A percentile compares a stretch with the other conserved stretches of the same genome.
phyloP scores from a whole-genome alignment of 176 grass and related monocot genomes.

The Avena sativa region DNA sequence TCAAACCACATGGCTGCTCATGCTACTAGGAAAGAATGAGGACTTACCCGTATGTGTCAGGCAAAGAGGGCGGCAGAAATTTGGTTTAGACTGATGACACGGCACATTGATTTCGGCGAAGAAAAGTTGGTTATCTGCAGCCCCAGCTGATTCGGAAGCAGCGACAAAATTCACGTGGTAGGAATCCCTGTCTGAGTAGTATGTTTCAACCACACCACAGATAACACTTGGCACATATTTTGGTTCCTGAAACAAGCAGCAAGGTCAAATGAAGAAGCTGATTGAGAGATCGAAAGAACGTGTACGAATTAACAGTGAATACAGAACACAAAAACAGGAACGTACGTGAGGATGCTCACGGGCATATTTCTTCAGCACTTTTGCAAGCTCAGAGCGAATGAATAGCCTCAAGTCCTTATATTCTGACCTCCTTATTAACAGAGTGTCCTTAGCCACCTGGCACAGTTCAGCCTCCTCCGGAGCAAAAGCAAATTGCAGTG shows the following conservation, averaged over 20 bases:
- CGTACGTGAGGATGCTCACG: neutral
- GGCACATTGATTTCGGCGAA: neutral
- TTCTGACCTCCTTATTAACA: neutral
- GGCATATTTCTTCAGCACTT: conserved; percentile 3
- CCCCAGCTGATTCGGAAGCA: neutral
- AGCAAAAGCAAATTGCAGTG: neutral
- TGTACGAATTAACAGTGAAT: neutral
- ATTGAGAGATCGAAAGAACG: neutral
- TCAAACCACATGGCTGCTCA: neutral
- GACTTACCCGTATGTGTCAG: neutral
- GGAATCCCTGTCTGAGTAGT: neutral
- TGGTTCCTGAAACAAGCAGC: neutral
- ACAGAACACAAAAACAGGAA: neutral
- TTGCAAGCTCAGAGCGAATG: neutral
- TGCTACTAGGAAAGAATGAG: neutral
- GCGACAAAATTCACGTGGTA: conserved; percentile 20
- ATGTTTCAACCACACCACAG: neutral
- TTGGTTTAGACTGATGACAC: neutral
- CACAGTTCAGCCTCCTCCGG: neutral
- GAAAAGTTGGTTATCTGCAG: neutral
- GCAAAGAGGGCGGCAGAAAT: neutral
- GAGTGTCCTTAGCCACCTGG: neutral
- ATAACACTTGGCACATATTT: neutral
- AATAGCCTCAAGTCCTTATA: neutral
- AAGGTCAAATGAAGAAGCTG: neutral